These are phyloP conservation scores for Komagataella populi DNA, from an alignment of 805 yeast species.

Conservation along the genomic window DNA sequence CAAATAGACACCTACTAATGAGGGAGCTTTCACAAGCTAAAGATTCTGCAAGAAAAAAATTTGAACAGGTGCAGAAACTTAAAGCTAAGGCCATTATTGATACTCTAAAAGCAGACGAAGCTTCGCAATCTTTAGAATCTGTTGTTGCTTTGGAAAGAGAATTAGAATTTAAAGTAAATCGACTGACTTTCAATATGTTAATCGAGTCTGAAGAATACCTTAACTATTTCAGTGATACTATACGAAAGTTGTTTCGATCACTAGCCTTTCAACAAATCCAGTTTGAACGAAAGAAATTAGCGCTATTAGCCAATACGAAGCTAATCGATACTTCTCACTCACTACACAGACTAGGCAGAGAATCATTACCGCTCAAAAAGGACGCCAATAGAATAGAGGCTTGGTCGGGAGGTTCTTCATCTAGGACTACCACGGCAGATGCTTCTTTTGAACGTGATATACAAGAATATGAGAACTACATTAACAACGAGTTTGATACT, in stretches of 20 bases:
- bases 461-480: slow-evolving; percentile 2
- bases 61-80: slow-evolving; percentile 56
- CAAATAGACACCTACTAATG: slow-evolving; percentile 87
- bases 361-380: slow-evolving; percentile 28
- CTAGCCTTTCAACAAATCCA: slow-evolving; percentile 65
- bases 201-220: slow-evolving; percentile 55
- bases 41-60: slow-evolving; percentile 53
- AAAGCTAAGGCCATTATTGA: slow-evolving; percentile 64
- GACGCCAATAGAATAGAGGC: not conserved
- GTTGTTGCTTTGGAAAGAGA: slow-evolving; percentile 69
- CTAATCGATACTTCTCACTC: slow-evolving; percentile 17
- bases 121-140: slow-evolving; percentile 63
- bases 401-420: slow-evolving; percentile 3
- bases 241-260: slow-evolving; percentile 40
- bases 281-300: slow-evolving; percentile 70
- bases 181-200: slow-evolving; percentile 78
- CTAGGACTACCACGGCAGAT: not conserved
- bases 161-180: slow-evolving; percentile 60
- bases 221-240: slow-evolving; percentile 38
- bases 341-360: slow-evolving; percentile 71
- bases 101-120: slow-evolving; percentile 85
- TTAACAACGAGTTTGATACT: not conserved
- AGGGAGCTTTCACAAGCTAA: slow-evolving; percentile 77
- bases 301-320: slow-evolving; percentile 51
- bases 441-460: slow-evolving; percentile 1